These are phyloP conservation scores for Solanum tarijense DNA, from an alignment of 257 asterid species.

Conservation along the genomic window DNA sequence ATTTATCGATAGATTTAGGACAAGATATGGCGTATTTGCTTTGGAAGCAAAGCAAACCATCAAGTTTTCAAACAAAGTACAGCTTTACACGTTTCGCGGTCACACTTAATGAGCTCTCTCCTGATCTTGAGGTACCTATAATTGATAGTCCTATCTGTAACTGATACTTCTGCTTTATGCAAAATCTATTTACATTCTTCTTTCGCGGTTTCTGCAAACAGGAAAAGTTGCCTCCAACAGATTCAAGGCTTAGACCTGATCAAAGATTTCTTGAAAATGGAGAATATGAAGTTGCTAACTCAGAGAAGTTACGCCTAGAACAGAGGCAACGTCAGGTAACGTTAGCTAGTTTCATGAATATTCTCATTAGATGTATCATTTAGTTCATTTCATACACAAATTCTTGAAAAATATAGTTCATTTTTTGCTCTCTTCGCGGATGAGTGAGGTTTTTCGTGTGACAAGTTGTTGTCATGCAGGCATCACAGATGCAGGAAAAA, in stretches of 20 bases:
- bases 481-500: conserved; percentile 13
- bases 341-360: neutral
- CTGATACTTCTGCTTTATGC: neutral
- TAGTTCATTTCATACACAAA: neutral
- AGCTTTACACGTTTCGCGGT: conserved; percentile 3
- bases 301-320: conserved; percentile 14
- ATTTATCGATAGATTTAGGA: neutral
- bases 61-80: neutral
- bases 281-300: conserved; percentile 10
- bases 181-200: neutral
- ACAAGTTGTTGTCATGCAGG: neutral
- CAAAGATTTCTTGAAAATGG: conserved; percentile 18
- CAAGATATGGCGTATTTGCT: neutral
- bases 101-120: conserved; percentile 10
- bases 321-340: conserved; percentile 16
- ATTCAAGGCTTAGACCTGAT: conserved; percentile 23
- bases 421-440: neutral
- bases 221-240: conserved; percentile 21
- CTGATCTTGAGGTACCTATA: conserved; percentile 4
- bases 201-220: neutral
- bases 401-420: neutral
- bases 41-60: neutral
- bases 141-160: neutral
- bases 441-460: neutral
- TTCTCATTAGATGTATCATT: neutral